A percentile compares a stretch with the other conserved stretches of the same genome.
Evolutionary conservation across 2,329 filamentous ascomycete species (phyloP).

Genomic region (Trichoderma simmonsii): DNA sequence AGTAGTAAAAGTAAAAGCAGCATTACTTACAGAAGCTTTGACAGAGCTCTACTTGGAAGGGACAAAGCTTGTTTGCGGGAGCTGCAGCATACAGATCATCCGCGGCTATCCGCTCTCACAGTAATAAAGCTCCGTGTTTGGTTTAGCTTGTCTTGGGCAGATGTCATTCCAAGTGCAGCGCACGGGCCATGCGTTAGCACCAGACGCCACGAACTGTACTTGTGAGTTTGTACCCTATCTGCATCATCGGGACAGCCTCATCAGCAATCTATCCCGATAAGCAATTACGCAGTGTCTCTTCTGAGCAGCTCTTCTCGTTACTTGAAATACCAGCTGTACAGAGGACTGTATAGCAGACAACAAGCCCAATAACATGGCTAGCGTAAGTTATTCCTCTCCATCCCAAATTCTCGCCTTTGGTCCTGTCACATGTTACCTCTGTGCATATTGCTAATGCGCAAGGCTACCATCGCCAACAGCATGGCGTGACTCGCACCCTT

Average conservation of each 20-base stretch:
- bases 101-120: not conserved
- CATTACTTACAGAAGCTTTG: not conserved
- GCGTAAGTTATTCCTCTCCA: not conserved
- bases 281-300: not conserved
- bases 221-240: not conserved
- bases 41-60: not conserved
- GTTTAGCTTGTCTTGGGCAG: not conserved
- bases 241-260: not conserved
- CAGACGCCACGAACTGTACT: not conserved
- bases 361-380: not conserved
- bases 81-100: not conserved
- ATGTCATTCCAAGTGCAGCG: not conserved
- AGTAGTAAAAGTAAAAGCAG: not conserved
- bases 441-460: not conserved
- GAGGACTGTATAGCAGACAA: no score
- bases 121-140: not conserved
- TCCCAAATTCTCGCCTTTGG: not conserved
- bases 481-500: slow-evolving; percentile 73
- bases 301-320: not conserved
- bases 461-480: slow-evolving; percentile 47
- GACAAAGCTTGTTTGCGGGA: not conserved
- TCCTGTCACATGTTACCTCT: not conserved
- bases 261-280: not conserved
- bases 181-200: not conserved
- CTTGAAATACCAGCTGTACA: not conserved